phyloP scores from a whole-genome alignment of 2,329 filamentous ascomycete genomes.

The Hypoxylon sp. region DNA sequence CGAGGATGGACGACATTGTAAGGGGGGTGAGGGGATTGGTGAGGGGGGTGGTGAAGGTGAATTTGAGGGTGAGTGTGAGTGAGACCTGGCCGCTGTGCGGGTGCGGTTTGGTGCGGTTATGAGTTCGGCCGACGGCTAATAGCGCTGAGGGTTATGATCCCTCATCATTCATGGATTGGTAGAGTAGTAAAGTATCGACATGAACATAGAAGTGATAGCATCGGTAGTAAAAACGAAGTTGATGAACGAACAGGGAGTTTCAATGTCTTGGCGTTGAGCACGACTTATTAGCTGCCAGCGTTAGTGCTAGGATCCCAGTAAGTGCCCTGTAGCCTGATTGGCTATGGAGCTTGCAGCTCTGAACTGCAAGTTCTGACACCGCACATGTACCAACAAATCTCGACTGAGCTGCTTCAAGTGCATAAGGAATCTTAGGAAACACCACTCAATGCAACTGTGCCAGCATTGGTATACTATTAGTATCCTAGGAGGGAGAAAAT shows the following conservation, averaged over 20 bases:
- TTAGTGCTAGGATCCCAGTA: not conserved
- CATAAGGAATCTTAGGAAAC: not conserved
- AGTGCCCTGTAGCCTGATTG: not conserved
- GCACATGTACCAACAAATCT: not conserved
- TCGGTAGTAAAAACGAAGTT: not conserved
- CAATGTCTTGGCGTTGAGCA: constrained; percentile 3
- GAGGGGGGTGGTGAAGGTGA: constrained; percentile 14
- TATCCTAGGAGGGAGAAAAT: not conserved
- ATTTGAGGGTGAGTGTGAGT: not conserved
- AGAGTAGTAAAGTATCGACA: not conserved
- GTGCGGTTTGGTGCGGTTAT: not conserved
- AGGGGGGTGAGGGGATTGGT: not conserved
- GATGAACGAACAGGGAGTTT: not conserved
- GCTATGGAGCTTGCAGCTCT: not conserved
- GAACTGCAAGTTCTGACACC: not conserved
- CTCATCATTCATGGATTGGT: not conserved
- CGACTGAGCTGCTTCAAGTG: no score
- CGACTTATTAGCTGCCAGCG: not conserved
- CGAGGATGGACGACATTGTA: constrained; percentile 41
- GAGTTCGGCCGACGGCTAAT: not conserved
- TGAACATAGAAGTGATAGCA: not conserved
- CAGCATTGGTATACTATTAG: not conserved
- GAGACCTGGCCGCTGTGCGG: not conserved
- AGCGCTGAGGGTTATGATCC: not conserved
- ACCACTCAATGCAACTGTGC: not conserved